phyloP scores from a whole-genome alignment of 2,329 filamentous ascomycete genomes.

The Anisogramma anomala region DNA sequence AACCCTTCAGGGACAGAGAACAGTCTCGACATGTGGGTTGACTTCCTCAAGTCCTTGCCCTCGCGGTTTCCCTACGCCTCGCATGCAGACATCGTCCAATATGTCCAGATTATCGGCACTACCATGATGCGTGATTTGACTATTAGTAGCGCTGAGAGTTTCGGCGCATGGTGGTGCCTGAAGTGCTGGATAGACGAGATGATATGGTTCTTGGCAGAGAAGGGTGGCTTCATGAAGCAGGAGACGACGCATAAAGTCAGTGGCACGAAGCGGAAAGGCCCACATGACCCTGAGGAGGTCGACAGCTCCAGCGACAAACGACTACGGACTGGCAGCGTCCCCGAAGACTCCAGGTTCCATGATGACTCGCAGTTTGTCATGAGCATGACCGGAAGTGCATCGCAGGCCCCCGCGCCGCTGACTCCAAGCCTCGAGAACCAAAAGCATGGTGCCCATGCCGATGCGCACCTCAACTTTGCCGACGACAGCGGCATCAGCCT shows the following conservation, averaged over 20 bases:
- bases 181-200: slow-evolving; percentile 96
- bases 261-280: slow-evolving; percentile 13
- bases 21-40: slow-evolving; percentile 67
- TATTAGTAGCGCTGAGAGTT: slow-evolving; percentile 65
- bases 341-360: slow-evolving; percentile 26
- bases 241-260: slow-evolving; percentile 29
- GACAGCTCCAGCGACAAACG: slow-evolving; percentile 20
- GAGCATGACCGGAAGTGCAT: slow-evolving; percentile 34
- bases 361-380: slow-evolving; percentile 23
- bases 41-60: slow-evolving; percentile 58
- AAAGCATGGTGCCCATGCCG: slow-evolving; percentile 31
- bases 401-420: slow-evolving; percentile 40
- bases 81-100: slow-evolving; percentile 62
- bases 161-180: slow-evolving; percentile 88
- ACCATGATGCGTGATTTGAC: slow-evolving; percentile 73
- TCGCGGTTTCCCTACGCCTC: slow-evolving; percentile 62
- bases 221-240: slow-evolving; percentile 73
- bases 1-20: slow-evolving; percentile 42
- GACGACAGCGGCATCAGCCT: slow-evolving; percentile 71
- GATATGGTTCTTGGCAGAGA: slow-evolving; percentile 78
- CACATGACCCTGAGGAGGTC: background rate
- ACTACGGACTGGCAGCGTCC: slow-evolving; percentile 29
- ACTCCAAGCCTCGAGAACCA: slow-evolving; percentile 30
- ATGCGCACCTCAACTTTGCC: slow-evolving; percentile 36
- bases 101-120: slow-evolving; percentile 63